Percentiles rank a stretch among this genome's conserved stretches.
phyloP scores from a whole-genome alignment of 2,329 filamentous ascomycete species.

The Alternaria novae-zelandiae region DNA sequence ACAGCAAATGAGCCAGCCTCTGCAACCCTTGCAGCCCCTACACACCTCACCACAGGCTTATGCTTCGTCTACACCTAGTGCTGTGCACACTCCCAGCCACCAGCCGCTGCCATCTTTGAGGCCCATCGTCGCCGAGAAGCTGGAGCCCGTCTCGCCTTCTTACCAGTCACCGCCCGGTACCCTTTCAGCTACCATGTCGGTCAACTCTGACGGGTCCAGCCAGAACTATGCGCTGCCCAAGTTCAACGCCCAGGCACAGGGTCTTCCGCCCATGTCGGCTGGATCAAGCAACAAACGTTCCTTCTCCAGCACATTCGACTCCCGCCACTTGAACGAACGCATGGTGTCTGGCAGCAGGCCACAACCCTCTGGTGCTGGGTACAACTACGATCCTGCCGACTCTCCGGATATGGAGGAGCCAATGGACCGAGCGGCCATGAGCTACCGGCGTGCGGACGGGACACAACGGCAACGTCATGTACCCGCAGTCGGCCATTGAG shows the following conservation, averaged over 20 bases:
- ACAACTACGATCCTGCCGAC: constrained; percentile 44
- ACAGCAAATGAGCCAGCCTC: constrained; percentile 44
- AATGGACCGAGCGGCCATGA: constrained; percentile 50
- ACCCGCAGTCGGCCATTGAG: constrained; percentile 40
- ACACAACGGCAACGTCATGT: constrained; percentile 48
- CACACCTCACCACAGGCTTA: constrained; percentile 43
- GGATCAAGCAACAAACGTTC: constrained; percentile 53
- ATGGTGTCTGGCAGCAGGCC: constrained; percentile 55
- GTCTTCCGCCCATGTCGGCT: constrained; percentile 30
- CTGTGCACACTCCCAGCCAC: constrained; percentile 39
- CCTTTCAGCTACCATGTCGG: constrained; percentile 42
- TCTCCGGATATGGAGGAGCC: constrained; percentile 50
- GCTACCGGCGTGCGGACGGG: constrained; percentile 56
- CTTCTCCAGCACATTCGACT: constrained; percentile 55
- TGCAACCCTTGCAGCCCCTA: constrained; percentile 43
- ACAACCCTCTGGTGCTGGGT: constrained; percentile 36
- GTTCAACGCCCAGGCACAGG: constrained; percentile 34
- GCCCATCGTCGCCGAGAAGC: constrained; percentile 39
- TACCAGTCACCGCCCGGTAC: constrained; percentile 47
- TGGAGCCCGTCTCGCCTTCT: constrained; percentile 55
- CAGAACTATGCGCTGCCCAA: constrained; percentile 38
- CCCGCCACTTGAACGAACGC: constrained; percentile 51
- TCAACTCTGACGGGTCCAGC: constrained; percentile 36
- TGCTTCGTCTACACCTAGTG: constrained; percentile 33
- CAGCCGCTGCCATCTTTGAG: constrained; percentile 53